Evolutionary conservation across 2,329 filamentous ascomycete genomes (phyloP), one percentile per base, ranked within the genome.

Genomic region (Corynespora cassiicola): DNA sequence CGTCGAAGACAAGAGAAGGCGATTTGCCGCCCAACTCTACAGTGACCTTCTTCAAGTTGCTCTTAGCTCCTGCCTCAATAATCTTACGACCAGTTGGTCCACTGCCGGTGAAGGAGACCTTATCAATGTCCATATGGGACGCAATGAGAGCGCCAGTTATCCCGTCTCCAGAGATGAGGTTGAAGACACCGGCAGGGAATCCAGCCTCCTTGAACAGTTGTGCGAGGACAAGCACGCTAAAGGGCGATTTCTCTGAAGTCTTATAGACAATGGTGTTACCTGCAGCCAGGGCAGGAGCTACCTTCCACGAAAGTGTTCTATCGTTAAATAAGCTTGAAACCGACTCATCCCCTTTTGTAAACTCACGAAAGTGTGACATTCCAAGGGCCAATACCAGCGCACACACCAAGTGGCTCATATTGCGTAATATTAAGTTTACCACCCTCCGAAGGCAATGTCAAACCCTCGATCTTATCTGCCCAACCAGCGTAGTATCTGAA

Each of bases 21-120:
- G 62, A 66, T 54, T 77, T 76, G 35, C 74, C 74, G 28, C 74
- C 74, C 8, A 75, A 59, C 50, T 76, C 74, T 1, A 77, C 65
- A 4, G 73, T 74, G 14, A 75, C 69, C 34, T 69, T 70, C 41
- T 64, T 64, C 39, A 59, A 42, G 26, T 61, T 62, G 25, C 54
- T 61, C 42, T 51, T 59, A 21, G 47, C 52, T 6, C 55, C 54
- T 17, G 54, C 55, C 21, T 69, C 65, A 29, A 64, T 56, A 11
- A 73, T 59, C 30, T 62, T 61, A 20, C 62, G 56, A 10, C 70
- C 70, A 6, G 63, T 60, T 2, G 58, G 46, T 4, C 58, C 62
- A 16, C 57, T 63, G 7, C 71, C 70, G 6, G 70, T 74, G 45
- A 72, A 73, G 12, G 56, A 59, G 25, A 73, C 66, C 53, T 72